Percentiles rank a stretch among this genome's conserved stretches.
Evolutionary conservation across 2,329 filamentous ascomycete genomes (phyloP).

Genomic region (Coniochaeta ligniaria): DNA sequence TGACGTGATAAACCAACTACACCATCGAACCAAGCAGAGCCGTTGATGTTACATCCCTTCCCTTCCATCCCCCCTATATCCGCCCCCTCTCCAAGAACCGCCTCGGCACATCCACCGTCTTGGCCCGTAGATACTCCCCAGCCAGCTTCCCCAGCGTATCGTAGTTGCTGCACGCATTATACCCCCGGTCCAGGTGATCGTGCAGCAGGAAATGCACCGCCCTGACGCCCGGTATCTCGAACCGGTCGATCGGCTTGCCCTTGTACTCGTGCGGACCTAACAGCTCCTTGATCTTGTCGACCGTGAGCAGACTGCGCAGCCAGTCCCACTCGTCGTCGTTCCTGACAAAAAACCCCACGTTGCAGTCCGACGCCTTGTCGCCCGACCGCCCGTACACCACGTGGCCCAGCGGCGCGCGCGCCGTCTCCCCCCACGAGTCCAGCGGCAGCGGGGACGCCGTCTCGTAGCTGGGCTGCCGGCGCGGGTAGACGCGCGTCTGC

Average conservation of each 20-base stretch:
- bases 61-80: background rate
- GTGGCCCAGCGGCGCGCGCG: conserved; percentile 5
- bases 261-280: conserved; percentile 25
- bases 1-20: background rate
- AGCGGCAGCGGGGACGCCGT: conserved; percentile 1
- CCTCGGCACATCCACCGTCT: background rate
- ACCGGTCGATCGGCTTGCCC: conserved; percentile 29
- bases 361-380: conserved; percentile 34
- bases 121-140: background rate
- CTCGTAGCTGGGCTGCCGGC: conserved; percentile 3
- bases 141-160: background rate
- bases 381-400: conserved; percentile 13
- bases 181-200: background rate
- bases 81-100: background rate
- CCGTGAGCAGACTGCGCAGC: conserved; percentile 31
- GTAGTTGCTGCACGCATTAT: background rate
- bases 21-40: background rate
- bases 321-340: conserved; percentile 34
- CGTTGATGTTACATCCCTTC: background rate
- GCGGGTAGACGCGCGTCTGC: background rate
- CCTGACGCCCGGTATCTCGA: conserved; percentile 20
- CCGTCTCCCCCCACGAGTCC: conserved; percentile 9
- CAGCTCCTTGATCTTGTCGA: conserved; percentile 25
- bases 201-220: background rate
- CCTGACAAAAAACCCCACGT: conserved; percentile 37